Evolutionary conservation across 140 eudicot genomes (phyloP).

Genomic region (Bidens hawaiensis): DNA sequence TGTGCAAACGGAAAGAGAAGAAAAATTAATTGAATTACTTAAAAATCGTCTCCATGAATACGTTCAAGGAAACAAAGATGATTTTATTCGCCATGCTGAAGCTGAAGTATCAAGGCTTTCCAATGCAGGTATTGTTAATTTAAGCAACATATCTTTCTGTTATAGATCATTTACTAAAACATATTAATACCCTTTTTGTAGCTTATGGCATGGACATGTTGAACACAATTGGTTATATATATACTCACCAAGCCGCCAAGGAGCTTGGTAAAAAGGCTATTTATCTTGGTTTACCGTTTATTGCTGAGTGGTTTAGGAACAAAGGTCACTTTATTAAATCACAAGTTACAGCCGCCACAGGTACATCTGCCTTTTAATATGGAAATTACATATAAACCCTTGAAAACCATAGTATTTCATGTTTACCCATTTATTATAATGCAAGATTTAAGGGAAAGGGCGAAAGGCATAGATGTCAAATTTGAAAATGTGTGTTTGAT

Average conservation of each 20-base stretch:
- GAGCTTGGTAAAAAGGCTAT: conserved; percentile 96
- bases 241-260: conserved; percentile 81
- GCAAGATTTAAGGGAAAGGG: too few relatives aligned
- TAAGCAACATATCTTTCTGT: not conserved
- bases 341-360: conserved; percentile 99
- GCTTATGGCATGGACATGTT: conserved; percentile 97
- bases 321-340: conserved; percentile 93
- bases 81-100: conserved; percentile 65
- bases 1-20: conserved; percentile 94
- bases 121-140: conserved; percentile 55
- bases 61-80: conserved; percentile 84
- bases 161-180: not conserved
- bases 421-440: too few relatives aligned
- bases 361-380: conserved; percentile 24
- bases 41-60: conserved; percentile 66
- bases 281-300: conserved; percentile 80
- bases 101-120: conserved; percentile 89
- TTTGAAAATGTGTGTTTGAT: too few relatives aligned
- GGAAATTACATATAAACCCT: too few relatives aligned
- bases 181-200: conserved; percentile 23
- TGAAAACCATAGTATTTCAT: too few relatives aligned
- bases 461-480: too few relatives aligned
- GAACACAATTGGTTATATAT: conserved; percentile 90
- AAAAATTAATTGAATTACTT: conserved; percentile 58
- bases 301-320: conserved; percentile 99